Conservation (phyloP, 495 filamentous ascomycete genomes). For the Platismatia glauca region DNA sequence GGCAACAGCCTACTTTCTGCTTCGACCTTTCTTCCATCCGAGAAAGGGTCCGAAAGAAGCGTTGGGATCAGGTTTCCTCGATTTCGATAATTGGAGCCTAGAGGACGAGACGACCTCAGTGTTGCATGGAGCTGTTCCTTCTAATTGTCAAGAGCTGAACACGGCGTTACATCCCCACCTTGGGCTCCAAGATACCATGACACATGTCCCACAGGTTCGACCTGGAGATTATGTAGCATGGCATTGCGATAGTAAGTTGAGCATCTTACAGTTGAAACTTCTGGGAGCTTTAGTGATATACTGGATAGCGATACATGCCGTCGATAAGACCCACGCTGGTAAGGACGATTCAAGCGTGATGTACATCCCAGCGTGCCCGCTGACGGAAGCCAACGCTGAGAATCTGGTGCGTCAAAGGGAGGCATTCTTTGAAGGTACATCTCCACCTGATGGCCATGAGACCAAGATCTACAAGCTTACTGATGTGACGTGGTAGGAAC, state of each 20-base stretch:
- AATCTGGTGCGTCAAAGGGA: conserved; percentile 62
- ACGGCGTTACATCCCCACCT: conserved; percentile 67
- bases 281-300: not conserved
- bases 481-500: conserved; percentile 24
- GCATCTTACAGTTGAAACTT: conserved; percentile 18
- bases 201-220: conserved; percentile 63
- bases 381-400: conserved; percentile 62
- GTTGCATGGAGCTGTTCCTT: conserved; percentile 69
- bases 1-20: conserved; percentile 68
- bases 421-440: conserved; percentile 47
- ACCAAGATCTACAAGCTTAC: not conserved
- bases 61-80: conserved; percentile 35
- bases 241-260: conserved; percentile 69
- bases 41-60: conserved; percentile 23
- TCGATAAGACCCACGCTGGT: conserved; percentile 70
- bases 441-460: not conserved
- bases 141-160: conserved; percentile 69
- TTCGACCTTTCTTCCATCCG: conserved; percentile 76
- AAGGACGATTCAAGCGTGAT: conserved; percentile 65
- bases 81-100: conserved; percentile 42
- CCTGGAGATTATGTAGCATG: conserved; percentile 86
- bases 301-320: conserved; percentile 51
- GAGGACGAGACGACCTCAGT: conserved; percentile 39
- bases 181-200: conserved; percentile 63
- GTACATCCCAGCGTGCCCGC: conserved; percentile 79